Evolutionary conservation across 768 basidiomycete genomes (phyloP).

Genomic region (Naematelia encephala): DNA sequence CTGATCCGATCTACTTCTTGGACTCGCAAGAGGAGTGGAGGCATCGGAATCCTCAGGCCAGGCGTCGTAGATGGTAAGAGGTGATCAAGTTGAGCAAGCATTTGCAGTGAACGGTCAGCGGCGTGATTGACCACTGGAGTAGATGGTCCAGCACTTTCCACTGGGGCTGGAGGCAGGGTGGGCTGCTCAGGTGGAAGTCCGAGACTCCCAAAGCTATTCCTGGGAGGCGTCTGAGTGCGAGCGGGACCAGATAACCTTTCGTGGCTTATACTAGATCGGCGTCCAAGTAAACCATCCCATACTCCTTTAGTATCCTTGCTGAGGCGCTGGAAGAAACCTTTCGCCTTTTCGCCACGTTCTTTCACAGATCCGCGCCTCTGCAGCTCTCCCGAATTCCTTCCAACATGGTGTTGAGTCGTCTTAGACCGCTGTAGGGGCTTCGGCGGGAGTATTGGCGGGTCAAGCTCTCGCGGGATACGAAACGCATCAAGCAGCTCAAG

Average conservation of each 20-base stretch:
- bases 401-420: background rate
- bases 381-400: background rate
- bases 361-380: slow-evolving; percentile 9
- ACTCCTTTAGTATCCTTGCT: slow-evolving; percentile 27
- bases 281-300: slow-evolving; percentile 21
- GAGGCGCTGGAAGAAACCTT: slow-evolving; percentile 32
- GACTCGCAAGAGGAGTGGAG: slow-evolving; percentile 29
- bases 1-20: slow-evolving; percentile 25
- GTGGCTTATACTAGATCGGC: slow-evolving; percentile 1
- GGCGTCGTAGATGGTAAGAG: slow-evolving; percentile 34
- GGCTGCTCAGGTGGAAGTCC: background rate
- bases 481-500: slow-evolving; percentile 36
- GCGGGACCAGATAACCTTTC: background rate
- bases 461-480: slow-evolving; percentile 30
- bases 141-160: background rate
- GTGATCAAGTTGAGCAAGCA: slow-evolving; percentile 19
- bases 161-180: background rate
- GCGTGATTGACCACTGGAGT: slow-evolving; percentile 8
- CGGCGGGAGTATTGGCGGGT: slow-evolving; percentile 20
- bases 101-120: slow-evolving; percentile 22
- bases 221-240: slow-evolving; percentile 1
- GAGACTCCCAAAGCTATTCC: background rate
- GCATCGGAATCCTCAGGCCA: slow-evolving; percentile 35
- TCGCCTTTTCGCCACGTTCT: slow-evolving; percentile 13
- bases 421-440: slow-evolving; percentile 3